Percentiles rank a stretch among this genome's conserved stretches.
Conservation (phyloP, 2,329 filamentous ascomycete genomes). For the Pseudohalonectria lignicola region DNA sequence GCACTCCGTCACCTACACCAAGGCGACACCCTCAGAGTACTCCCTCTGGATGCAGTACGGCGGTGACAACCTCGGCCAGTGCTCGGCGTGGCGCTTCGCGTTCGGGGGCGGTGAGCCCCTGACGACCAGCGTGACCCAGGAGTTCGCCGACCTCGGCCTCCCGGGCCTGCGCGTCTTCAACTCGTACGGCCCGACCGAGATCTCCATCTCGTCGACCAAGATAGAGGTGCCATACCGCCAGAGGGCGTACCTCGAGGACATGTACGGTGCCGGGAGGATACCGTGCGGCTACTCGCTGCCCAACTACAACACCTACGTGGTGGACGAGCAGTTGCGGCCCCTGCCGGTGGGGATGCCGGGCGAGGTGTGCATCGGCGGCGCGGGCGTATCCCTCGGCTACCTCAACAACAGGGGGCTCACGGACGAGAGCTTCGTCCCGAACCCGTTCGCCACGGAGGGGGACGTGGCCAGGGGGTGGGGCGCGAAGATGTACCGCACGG, state of each 20-base stretch:
- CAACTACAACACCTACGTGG: slow-evolving; percentile 22
- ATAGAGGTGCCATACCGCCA: not conserved
- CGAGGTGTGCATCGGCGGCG: slow-evolving; percentile 26
- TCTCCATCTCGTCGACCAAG: slow-evolving; percentile 5
- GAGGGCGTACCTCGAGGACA: not conserved
- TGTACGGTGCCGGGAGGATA: not conserved
- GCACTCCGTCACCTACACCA: slow-evolving; percentile 21
- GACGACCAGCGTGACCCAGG: not conserved
- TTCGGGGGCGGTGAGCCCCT: not conserved
- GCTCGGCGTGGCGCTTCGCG: not conserved
- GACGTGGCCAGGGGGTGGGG: not conserved
- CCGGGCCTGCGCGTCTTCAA: slow-evolving; percentile 11
- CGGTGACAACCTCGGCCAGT: not conserved
- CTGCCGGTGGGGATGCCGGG: slow-evolving; percentile 23
- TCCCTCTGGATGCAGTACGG: not conserved
- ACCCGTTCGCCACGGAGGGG: not conserved
- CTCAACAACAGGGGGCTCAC: slow-evolving; percentile 15
- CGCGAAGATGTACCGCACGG: not conserved
- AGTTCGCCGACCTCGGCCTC: not conserved
- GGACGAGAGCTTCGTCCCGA: slow-evolving; percentile 8
- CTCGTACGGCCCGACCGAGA: slow-evolving; percentile 20
- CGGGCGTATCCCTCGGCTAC: slow-evolving; percentile 28
- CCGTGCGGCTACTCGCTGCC: not conserved
- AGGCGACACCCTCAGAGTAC: not conserved
- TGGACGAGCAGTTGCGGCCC: slow-evolving; percentile 20